Base-by-base conservation (phyloP, 1,284 basidiomycete genomes). In the Boletellus deceptivus region DNA sequence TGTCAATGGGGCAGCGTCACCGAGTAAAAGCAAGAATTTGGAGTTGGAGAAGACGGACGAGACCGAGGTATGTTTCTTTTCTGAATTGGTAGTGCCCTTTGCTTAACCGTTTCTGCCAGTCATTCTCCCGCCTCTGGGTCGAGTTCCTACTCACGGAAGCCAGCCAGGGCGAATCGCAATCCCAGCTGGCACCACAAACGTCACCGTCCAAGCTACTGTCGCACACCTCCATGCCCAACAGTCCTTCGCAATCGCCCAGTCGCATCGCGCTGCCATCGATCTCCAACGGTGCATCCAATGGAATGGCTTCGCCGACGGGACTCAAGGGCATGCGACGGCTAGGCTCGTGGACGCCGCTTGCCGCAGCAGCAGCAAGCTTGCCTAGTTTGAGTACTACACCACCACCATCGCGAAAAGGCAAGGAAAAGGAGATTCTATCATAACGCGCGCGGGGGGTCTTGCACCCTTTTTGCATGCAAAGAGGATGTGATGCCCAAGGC, bases 111-210 rank as follows among this genome's bases (percentile, higher is more conserved):
- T 45, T 33, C 34, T 6, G 27, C n/a, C 59, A 96, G 91, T 93
- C 91, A 0, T 97, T 97, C 73, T 93, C 91, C 39, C 89, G 92
- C 48, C 79, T 96, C 13, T 98, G 93, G 84, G 93, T 98, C 46
- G 94, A 98, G 70, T 98, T 95, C 65, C 79, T 98, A 3, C 83
- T 97, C 57, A 94, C 93, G 37, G 92, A 96, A 74, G 86, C 92
- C 0, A 80, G 81, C 4, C 70, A 84, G 16, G 86, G 84, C 29
- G 75, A 79, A 48, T 49, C 54, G 2, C 58, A 50, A 33, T 52
- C 56, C 2, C 52, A 51, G 16, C 17, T 31, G 27, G 24, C 9
- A 6, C 50, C 44, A 18, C 52, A 56, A 27, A 62, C 68, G 0
- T 64, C 71, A 14, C 65, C 74, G 6, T 67, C 72, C 17, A 65